These are phyloP conservation scores for Cryptococcus deneoformans DNA, from an alignment of 1,284 basidiomycete genomes.

Conservation along the genomic window DNA sequence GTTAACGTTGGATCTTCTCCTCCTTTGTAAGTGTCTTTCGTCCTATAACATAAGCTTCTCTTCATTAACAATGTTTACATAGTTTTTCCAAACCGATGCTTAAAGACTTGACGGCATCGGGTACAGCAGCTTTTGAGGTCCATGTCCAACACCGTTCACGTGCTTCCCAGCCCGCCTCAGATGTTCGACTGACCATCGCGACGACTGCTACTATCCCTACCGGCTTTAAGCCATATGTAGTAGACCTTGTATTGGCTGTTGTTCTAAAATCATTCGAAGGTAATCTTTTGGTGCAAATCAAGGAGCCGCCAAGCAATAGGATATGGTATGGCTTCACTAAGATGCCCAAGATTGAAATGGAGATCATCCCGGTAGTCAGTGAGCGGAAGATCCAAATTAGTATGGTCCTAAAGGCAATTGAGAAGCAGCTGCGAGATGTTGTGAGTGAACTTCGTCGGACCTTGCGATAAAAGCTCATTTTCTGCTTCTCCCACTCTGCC, in stretches of 20 bases:
- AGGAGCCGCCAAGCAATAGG: slow-evolving; percentile 91
- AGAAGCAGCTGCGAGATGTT: slow-evolving; percentile 81
- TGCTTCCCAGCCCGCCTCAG: slow-evolving; percentile 57
- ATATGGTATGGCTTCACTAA: slow-evolving; percentile 99
- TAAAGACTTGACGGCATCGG: slow-evolving; percentile 89
- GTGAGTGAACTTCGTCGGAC: slow-evolving; percentile 49
- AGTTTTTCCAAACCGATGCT: slow-evolving; percentile 94
- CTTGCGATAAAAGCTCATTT: too few species aligned
- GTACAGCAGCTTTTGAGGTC: slow-evolving; percentile 85
- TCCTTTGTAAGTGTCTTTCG: slow-evolving; percentile 48
- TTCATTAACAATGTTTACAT: neutral
- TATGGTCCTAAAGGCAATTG: slow-evolving; percentile 86
- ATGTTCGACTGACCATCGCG: slow-evolving; percentile 76
- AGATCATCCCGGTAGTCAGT: slow-evolving; percentile 89
- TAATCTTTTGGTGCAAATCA: slow-evolving; percentile 84
- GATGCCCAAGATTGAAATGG: slow-evolving; percentile 81
- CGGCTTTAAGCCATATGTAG: slow-evolving; percentile 82
- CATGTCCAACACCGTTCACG: slow-evolving; percentile 63
- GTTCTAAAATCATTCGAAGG: slow-evolving; percentile 84
- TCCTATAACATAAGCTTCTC: slow-evolving; percentile 16
- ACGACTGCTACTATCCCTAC: slow-evolving; percentile 76
- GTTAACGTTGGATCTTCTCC: slow-evolving; percentile 83
- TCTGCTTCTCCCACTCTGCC: too few species aligned
- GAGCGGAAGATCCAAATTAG: slow-evolving; percentile 57
- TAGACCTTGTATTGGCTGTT: slow-evolving; percentile 83